Evolutionary conservation across 371 early-diverging fungal genomes (phyloP).

Genomic region (Saksenaea vasiformis): DNA sequence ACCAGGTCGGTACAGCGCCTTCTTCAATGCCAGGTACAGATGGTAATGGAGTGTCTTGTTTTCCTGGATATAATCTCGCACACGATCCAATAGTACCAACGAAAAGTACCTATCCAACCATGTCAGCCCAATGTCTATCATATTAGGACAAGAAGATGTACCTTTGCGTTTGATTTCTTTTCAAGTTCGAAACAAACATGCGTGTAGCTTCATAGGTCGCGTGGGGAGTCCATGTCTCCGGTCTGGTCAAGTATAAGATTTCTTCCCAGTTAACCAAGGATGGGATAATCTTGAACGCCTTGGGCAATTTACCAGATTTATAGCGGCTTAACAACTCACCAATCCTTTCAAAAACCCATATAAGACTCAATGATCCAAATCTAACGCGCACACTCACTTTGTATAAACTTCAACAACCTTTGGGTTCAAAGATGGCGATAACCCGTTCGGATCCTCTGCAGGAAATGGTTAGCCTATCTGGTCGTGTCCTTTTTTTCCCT

Average conservation of each 20-base stretch:
- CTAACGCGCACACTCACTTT: conserved; percentile 57
- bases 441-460: conserved; percentile 33
- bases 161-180: conserved; percentile 89
- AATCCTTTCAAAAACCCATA: conserved; percentile 52
- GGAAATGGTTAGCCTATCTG: conserved; percentile 14
- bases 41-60: conserved; percentile 96
- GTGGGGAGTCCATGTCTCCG: conserved; percentile 95
- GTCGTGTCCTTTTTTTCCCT: conserved; percentile 21
- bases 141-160: conserved; percentile 17
- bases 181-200: conserved; percentile 94
- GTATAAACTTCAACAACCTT: conserved; percentile 95
- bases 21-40: conserved; percentile 94
- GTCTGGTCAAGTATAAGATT: conserved; percentile 87
- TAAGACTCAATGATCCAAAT: neutral
- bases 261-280: conserved; percentile 96
- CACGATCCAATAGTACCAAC: conserved; percentile 85
- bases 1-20: conserved; percentile 94
- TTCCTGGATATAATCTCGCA: conserved; percentile 92
- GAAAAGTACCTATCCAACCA: conserved; percentile 70
- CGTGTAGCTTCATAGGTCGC: conserved; percentile 95
- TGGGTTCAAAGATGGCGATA: conserved; percentile 70
- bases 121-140: conserved; percentile 66
- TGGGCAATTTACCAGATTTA: conserved; percentile 95
- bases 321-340: conserved; percentile 90
- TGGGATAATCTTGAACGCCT: conserved; percentile 98